These are phyloP conservation scores for Vicia villosa DNA, from an alignment of 306 rosid species.

Conservation along the genomic window DNA sequence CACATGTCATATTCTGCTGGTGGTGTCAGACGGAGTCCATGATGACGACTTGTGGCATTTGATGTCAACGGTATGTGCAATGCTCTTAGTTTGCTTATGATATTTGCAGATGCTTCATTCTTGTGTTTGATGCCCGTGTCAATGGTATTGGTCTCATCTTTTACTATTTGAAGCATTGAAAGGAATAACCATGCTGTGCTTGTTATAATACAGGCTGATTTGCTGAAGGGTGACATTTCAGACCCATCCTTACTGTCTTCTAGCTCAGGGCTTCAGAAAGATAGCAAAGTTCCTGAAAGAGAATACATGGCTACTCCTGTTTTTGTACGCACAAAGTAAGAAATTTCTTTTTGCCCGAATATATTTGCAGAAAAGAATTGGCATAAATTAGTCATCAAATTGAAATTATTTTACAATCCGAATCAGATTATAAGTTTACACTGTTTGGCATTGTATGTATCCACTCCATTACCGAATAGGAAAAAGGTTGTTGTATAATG, in stretches of 20 bases:
- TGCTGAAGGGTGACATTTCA: conserved; percentile 80
- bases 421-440: not conserved
- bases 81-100: not conserved
- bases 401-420: no score
- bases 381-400: no score
- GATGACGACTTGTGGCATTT: conserved; percentile 76
- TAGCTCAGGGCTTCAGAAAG: conserved; percentile 60
- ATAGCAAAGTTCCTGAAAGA: conserved; percentile 45
- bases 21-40: conserved; percentile 83
- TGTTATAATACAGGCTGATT: conserved; percentile 59
- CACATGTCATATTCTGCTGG: conserved; percentile 41
- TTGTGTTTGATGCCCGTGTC: conserved; percentile 7
- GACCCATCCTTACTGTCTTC: conserved; percentile 68
- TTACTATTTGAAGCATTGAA: not conserved
- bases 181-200: not conserved
- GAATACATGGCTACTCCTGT: conserved; percentile 72
- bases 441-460: not conserved
- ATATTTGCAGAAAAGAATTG: not conserved
- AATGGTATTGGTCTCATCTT: not conserved
- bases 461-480: conserved; percentile 4
- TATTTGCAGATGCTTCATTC: conserved; percentile 16
- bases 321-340: conserved; percentile 84
- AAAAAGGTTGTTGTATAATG: conserved; percentile 8
- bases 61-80: conserved; percentile 63
- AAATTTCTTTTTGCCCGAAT: conserved; percentile 4